Evolutionary conservation across 805 yeast genomes (phyloP).

Genomic region (Spathaspora boniae): DNA sequence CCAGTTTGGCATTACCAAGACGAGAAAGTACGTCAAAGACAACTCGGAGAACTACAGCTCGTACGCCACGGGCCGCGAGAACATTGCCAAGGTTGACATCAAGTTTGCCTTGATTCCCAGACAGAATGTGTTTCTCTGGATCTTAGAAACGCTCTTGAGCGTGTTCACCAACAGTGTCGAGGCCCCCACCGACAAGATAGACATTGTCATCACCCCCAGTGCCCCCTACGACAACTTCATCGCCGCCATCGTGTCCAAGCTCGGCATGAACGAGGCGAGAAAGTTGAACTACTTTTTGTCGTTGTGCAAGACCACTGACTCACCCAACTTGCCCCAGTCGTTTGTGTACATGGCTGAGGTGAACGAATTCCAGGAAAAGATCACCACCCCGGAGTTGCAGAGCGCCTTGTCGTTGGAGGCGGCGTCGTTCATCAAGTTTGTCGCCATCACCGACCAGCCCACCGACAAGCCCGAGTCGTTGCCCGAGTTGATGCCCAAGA

Average conservation of each 20-base stretch:
- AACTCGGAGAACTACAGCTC: constrained; percentile 59
- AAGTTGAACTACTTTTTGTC: constrained; percentile 77
- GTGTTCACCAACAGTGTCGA: constrained; percentile 52
- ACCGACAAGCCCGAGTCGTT: constrained; percentile 62
- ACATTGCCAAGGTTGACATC: constrained; percentile 60
- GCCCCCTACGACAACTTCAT: constrained; percentile 66
- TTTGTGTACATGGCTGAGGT: constrained; percentile 89
- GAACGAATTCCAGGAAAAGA: constrained; percentile 69
- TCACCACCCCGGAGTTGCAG: constrained; percentile 47
- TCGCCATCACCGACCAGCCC: constrained; percentile 85
- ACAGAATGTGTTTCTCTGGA: constrained; percentile 69
- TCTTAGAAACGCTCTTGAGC: constrained; percentile 60
- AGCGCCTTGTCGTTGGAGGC: constrained; percentile 40
- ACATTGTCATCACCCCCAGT: constrained; percentile 56
- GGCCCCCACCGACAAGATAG: constrained; percentile 58
- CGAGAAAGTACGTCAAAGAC: constrained; percentile 54
- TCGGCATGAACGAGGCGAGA: constrained; percentile 74
- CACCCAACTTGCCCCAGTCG: constrained; percentile 62
- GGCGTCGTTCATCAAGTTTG: constrained; percentile 52
- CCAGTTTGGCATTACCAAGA: constrained; percentile 63
- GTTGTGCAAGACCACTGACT: constrained; percentile 77
- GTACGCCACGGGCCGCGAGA: constrained; percentile 87
- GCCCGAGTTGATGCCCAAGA: constrained; percentile 50
- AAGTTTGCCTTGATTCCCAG: constrained; percentile 70
- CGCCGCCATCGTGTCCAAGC: constrained; percentile 81